Conservation (phyloP, 768 basidiomycete species). For the Leccinum broughii region DNA sequence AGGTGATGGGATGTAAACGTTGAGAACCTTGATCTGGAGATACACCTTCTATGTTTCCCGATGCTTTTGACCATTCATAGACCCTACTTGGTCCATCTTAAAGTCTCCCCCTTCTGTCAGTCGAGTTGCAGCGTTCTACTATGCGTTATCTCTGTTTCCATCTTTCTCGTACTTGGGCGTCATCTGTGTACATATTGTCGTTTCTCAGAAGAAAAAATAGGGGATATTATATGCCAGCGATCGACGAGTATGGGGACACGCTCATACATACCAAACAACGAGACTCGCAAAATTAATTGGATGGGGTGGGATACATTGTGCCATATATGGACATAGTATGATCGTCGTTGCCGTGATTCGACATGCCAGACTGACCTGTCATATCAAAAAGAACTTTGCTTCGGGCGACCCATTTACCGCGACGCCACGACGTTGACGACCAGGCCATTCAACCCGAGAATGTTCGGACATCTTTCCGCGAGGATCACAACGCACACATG, state of each 20-base stretch:
- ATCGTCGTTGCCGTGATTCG: constrained; percentile 21
- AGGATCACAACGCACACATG: constrained; percentile 14
- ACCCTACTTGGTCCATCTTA: constrained; percentile 5
- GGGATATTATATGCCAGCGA: background rate
- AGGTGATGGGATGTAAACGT: constrained; percentile 19
- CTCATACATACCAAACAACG: background rate
- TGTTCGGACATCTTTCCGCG: constrained; percentile 2
- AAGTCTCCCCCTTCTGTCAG: background rate
- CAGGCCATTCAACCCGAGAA: constrained; percentile 4
- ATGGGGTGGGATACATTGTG: background rate
- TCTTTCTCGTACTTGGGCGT: background rate
- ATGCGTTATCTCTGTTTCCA: background rate
- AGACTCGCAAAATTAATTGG: background rate
- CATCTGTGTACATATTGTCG: constrained; percentile 1
- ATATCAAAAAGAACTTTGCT: background rate
- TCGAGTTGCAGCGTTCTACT: background rate
- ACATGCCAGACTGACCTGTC: constrained; percentile 13
- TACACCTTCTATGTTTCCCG: constrained; percentile 3
- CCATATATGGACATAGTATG: constrained; percentile 8
- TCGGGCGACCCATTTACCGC: constrained; percentile 10
- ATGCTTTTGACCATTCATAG: constrained; percentile 4
- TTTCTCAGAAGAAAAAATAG: background rate
- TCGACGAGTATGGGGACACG: background rate
- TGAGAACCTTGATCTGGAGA: constrained; percentile 3
- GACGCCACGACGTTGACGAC: constrained; percentile 3